A percentile compares a stretch with the other conserved stretches of the same genome.
These are phyloP conservation scores for Panicum hallii DNA, from an alignment of 202 grass and related monocot genomes.

Conservation along the genomic window DNA sequence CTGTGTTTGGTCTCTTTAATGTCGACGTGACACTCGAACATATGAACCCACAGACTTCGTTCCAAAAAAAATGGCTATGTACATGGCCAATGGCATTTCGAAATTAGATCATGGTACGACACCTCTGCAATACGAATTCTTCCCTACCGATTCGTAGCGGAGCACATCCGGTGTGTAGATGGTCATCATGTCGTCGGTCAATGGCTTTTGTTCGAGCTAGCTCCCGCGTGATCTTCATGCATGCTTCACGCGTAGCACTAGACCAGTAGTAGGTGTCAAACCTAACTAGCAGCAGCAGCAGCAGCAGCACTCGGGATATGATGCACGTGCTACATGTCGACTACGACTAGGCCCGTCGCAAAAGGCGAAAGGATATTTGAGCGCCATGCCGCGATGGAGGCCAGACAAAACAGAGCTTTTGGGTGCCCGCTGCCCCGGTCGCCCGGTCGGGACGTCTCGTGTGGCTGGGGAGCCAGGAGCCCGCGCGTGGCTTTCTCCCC, in stretches of 20 bases:
- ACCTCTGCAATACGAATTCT: too few species aligned
- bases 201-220: too few species aligned
- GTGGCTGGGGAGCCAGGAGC: neutral
- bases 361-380: neutral
- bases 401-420: neutral
- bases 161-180: too few species aligned
- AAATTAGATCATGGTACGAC: too few species aligned
- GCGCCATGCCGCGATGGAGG: conserved; percentile 10
- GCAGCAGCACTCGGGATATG: neutral
- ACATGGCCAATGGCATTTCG: too few species aligned
- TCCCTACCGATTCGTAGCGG: too few species aligned
- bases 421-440: neutral
- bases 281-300: neutral
- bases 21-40: neutral
- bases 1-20: neutral
- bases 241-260: too few species aligned
- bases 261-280: neutral
- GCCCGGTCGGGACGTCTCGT: neutral
- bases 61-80: too few species aligned
- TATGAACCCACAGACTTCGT: too few species aligned
- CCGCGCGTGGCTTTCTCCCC: neutral
- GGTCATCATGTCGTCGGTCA: too few species aligned
- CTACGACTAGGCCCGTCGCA: neutral
- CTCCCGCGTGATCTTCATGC: too few species aligned
- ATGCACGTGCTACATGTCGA: conserved; percentile 1